Base-by-base conservation (phyloP, 2,329 filamentous ascomycete species). In the Colletotrichum limetticola region DNA sequence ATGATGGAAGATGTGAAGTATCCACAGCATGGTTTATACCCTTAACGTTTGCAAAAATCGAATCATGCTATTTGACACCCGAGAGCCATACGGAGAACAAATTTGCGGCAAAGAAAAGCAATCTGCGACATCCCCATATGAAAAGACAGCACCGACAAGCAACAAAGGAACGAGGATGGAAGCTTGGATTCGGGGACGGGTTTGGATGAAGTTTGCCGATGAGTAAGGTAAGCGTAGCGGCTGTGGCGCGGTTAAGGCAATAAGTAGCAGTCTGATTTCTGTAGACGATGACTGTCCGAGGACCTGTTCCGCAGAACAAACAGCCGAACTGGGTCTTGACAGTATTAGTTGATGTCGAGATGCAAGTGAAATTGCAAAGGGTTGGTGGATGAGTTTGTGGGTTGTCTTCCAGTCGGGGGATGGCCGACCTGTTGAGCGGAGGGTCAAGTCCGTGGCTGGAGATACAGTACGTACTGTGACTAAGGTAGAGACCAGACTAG, bases 351-450 rank as follows among this genome's bases (percentile, higher is more conserved):
- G 5, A 49, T 30, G 35, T 55, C 12, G 52, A 24, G 56, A 49
- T 60, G 46, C 28, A 22, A 35, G 19, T 30, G 32, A 52, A 28
- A 52, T 68, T 71, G 12, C 64, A 22, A 71, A 58, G 35, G 64
- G 32, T 11, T 2, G 30, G 56, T 42, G 62, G 46, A 19, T 19
- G 68, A 19, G 64, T 35, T 70, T 56, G 68, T 46, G 62, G 55
- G 62, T 35, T 55, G 30, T 30, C 22, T 52, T 28, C 56, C 58
- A 24, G 49, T 71, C 64, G 68, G 68, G 65, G 30, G 35, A 24
- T 59, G 55, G 69, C 53, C 69, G 59, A 32, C 30, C 30, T 32
- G 30, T 64, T 28, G n/a, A 42, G 53, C 53, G 42, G 66, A 64
- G 55, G 12, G 46, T 59, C 19, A 19, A 37, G 24, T 30, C 37